phyloP scores from a whole-genome alignment of 345 rosid species.

The Aethionema arabicum region DNA sequence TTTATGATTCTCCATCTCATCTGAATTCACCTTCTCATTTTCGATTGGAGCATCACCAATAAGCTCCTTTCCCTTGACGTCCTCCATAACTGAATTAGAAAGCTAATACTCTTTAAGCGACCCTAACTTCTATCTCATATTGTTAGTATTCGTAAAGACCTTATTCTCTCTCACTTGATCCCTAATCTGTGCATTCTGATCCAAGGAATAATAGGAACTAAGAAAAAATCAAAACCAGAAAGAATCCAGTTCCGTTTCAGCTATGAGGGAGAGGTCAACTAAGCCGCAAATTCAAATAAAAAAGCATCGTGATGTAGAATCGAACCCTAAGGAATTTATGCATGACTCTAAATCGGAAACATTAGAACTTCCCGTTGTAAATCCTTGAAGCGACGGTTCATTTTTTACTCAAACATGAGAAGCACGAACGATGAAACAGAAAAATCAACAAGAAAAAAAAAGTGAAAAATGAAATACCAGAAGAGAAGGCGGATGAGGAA shows the following conservation, averaged over 20 bases:
- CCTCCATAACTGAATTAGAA: slow-evolving; percentile 37
- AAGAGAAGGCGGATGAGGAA: slow-evolving; percentile 15
- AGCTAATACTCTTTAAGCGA: slow-evolving; percentile 20
- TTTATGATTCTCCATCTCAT: slow-evolving; percentile 29
- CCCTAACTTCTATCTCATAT: neutral
- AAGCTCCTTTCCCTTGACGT: slow-evolving; percentile 40
- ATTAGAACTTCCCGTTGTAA: slow-evolving; percentile 9
- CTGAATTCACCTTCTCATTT: slow-evolving; percentile 29
- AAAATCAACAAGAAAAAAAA: neutral
- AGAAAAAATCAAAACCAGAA: neutral
- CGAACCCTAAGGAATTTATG: slow-evolving; percentile 12
- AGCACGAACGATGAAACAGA: slow-evolving; percentile 1
- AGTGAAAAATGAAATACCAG: neutral
- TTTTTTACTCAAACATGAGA: slow-evolving; percentile 12
- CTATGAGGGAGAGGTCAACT: neutral
- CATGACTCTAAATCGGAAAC: slow-evolving; percentile 14
- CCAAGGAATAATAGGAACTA: neutral
- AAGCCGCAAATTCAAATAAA: neutral
- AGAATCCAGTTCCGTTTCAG: slow-evolving; percentile 17
- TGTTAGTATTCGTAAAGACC: neutral
- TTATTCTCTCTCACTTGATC: neutral
- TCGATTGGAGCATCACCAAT: slow-evolving; percentile 15
- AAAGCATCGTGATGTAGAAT: neutral
- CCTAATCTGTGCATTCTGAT: slow-evolving; percentile 3
- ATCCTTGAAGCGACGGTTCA: neutral